Percentiles rank a stretch among this genome's conserved stretches.
These are phyloP conservation scores for Suhomyces prunicola DNA, from an alignment of 805 yeast species.

Conservation along the genomic window DNA sequence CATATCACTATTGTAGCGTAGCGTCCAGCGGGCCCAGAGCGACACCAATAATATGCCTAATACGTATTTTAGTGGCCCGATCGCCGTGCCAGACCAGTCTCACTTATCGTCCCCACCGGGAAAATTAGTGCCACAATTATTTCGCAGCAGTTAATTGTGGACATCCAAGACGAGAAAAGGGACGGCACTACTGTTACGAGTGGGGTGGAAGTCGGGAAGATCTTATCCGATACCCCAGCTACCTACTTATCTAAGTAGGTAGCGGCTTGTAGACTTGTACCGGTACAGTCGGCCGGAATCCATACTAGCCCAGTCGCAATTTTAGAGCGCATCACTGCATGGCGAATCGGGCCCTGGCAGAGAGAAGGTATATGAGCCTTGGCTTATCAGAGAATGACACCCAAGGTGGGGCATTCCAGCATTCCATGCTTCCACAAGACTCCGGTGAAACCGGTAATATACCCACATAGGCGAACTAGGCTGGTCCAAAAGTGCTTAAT, in stretches of 20 bases:
- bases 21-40: background rate
- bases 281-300: background rate
- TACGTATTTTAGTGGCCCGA: background rate
- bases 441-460: background rate
- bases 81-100: background rate
- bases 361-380: background rate
- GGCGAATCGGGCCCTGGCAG: background rate
- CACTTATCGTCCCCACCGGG: background rate
- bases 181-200: background rate
- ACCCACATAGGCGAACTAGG: background rate
- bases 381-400: background rate
- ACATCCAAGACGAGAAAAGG: background rate
- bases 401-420: background rate
- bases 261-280: background rate
- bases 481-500: background rate
- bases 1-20: no score
- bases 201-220: background rate
- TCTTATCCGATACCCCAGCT: background rate
- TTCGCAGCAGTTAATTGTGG: background rate
- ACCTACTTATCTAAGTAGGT: background rate
- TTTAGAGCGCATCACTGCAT: background rate
- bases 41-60: background rate
- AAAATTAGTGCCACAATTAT: background rate
- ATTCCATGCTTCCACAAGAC: background rate
- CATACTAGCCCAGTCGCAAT: background rate